A percentile compares a stretch with the other conserved stretches of the same genome.
phyloP scores from a whole-genome alignment of 345 rosid species.

The Rhodomyrtus tomentosa region DNA sequence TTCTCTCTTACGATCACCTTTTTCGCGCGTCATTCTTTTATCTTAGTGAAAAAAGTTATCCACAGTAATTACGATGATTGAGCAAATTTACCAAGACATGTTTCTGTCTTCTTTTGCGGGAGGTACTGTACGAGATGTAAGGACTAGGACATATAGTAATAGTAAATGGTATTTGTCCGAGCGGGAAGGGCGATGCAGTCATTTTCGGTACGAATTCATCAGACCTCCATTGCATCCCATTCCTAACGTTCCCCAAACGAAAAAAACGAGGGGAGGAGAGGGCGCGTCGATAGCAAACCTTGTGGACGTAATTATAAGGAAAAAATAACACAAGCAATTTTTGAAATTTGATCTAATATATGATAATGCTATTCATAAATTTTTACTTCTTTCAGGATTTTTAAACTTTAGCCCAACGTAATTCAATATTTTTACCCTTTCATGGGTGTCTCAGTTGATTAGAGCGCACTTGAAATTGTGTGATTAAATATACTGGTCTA shows the following conservation, averaged over 20 bases:
- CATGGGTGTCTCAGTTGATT: too few species aligned
- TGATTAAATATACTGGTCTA: too few species aligned
- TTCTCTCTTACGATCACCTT: background rate
- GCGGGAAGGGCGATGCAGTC: background rate
- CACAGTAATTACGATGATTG: background rate
- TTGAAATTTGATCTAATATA: too few species aligned
- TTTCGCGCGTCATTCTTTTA: background rate
- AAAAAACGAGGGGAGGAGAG: too few species aligned
- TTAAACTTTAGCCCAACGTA: too few species aligned
- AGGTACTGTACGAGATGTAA: background rate
- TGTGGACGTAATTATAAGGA: background rate
- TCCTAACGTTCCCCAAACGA: too few species aligned
- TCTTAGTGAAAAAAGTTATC: background rate
- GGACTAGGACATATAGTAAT: background rate
- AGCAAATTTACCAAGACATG: background rate
- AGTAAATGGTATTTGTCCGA: background rate
- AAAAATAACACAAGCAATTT: too few species aligned
- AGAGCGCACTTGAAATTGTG: too few species aligned
- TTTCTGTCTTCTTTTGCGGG: background rate
- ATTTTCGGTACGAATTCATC: background rate
- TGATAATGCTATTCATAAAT: too few species aligned
- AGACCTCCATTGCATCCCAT: too few species aligned
- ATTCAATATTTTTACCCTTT: too few species aligned
- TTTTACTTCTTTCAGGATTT: too few species aligned
- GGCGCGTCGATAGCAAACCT: background rate